Percentiles rank a stretch among this genome's conserved stretches.
These are phyloP conservation scores for Fusarium nodosum DNA, from an alignment of 2,329 filamentous ascomycete species.

Conservation along the genomic window DNA sequence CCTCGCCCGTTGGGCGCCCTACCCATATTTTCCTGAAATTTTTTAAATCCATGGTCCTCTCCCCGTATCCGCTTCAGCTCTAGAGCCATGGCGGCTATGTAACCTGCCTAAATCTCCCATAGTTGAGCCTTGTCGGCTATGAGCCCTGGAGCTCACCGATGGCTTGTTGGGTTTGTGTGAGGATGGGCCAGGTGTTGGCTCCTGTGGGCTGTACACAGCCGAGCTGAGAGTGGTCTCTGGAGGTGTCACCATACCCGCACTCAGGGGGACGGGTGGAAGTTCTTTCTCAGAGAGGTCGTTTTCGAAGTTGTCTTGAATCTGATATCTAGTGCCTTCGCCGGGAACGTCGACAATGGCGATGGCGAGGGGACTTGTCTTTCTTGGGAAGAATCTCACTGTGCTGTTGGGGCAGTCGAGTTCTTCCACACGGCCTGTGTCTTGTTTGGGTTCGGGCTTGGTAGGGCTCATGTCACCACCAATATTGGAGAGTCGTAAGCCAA, in stretches of 20 bases:
- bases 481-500: constrained; percentile 76
- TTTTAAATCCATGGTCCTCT: constrained; percentile 41
- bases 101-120: constrained; percentile 27
- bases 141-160: constrained; percentile 39
- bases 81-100: constrained; percentile 39
- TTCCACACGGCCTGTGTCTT: constrained; percentile 53
- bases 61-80: constrained; percentile 17
- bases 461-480: constrained; percentile 65
- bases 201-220: constrained; percentile 64
- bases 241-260: constrained; percentile 37
- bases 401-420: constrained; percentile 55
- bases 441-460: constrained; percentile 39
- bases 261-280: constrained; percentile 56
- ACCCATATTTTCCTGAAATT: constrained; percentile 2
- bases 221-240: constrained; percentile 62
- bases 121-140: constrained; percentile 37
- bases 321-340: constrained; percentile 42
- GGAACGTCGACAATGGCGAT: constrained; percentile 48
- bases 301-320: constrained; percentile 44
- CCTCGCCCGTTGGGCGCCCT: not conserved
- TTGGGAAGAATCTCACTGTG: constrained; percentile 34
- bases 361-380: constrained; percentile 46
- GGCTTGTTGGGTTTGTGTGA: constrained; percentile 37
- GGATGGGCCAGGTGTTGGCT: constrained; percentile 27
- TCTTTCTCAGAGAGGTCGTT: constrained; percentile 50